A percentile compares a stretch with the other conserved stretches of the same genome.
phyloP scores from a whole-genome alignment of 768 basidiomycete genomes.

The Termitomyces sp. region DNA sequence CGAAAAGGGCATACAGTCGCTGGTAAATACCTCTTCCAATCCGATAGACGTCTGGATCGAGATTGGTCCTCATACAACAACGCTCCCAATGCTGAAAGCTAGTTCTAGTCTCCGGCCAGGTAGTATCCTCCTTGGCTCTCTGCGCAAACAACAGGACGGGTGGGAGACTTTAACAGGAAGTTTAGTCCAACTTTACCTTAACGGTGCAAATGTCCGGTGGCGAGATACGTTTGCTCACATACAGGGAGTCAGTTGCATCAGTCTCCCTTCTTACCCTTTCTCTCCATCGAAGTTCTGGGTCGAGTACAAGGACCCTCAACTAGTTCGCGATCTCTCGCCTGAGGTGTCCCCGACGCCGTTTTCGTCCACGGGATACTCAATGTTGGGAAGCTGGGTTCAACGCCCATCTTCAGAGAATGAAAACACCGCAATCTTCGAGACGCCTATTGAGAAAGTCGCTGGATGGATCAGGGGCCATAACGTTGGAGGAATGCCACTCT shows the following conservation, averaged over 20 bases:
- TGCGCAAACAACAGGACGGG: constrained; percentile 37
- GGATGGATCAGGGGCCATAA: constrained; percentile 47
- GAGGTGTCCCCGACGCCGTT: neutral
- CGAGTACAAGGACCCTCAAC: constrained; percentile 27
- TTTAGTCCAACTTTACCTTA: constrained; percentile 44
- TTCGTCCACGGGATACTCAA: constrained; percentile 21
- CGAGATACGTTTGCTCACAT: constrained; percentile 45
- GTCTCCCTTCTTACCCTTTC: constrained; percentile 63
- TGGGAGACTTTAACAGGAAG: constrained; percentile 40
- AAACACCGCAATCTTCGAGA: constrained; percentile 44
- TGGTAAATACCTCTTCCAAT: constrained; percentile 21
- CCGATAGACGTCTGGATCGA: constrained; percentile 52
- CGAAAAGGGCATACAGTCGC: constrained; percentile 39
- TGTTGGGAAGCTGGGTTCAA: constrained; percentile 37
- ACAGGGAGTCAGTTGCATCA: constrained; percentile 32
- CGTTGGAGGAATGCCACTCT: constrained; percentile 51
- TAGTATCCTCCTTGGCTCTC: constrained; percentile 39
- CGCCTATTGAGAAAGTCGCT: constrained; percentile 38
- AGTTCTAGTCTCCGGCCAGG: constrained; percentile 25
- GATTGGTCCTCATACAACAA: constrained; percentile 56
- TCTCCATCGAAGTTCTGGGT: constrained; percentile 53
- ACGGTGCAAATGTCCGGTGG: constrained; percentile 43
- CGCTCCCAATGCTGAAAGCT: constrained; percentile 51
- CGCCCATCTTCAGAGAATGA: constrained; percentile 30
- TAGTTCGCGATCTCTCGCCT: neutral